These are phyloP conservation scores for Vitis riparia DNA, from an alignment of 164 flowering plant species.

Conservation along the genomic window DNA sequence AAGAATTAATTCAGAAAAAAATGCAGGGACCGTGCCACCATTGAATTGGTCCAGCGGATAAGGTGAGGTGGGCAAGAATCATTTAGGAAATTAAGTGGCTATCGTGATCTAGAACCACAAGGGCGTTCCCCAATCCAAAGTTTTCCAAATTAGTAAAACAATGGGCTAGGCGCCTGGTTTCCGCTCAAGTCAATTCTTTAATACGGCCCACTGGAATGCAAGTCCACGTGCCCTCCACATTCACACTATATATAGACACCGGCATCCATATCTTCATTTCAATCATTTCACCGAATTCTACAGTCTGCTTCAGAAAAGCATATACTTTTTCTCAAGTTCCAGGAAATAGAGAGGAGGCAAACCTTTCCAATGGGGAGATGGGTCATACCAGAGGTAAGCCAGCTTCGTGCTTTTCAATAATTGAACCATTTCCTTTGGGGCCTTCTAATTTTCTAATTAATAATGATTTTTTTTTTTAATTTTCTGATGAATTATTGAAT, in stretches of 20 bases:
- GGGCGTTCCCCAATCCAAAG: too few species aligned
- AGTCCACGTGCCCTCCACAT: neutral
- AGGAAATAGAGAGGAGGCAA: neutral
- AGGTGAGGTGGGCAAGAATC: too few species aligned
- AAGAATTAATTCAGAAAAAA: too few species aligned
- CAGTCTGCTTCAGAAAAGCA: too few species aligned
- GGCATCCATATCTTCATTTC: too few species aligned
- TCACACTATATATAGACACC: too few species aligned
- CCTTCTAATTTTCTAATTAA: too few species aligned
- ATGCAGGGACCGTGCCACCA: neutral
- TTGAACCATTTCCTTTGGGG: neutral
- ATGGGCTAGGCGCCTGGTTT: conserved; percentile 27
- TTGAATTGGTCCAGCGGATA: neutral
- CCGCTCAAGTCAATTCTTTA: neutral
- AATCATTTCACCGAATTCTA: too few species aligned
- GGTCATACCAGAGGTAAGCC: conserved; percentile 63
- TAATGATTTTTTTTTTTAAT: too few species aligned
- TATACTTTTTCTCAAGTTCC: neutral
- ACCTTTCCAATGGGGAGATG: conserved; percentile 44
- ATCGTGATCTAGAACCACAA: too few species aligned
- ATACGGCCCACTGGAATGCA: conserved; percentile 14
- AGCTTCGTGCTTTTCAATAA: neutral
- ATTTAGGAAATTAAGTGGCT: neutral
- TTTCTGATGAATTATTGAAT: too few species aligned
- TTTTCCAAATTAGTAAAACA: conserved; percentile 7